Base-by-base conservation (phyloP, 2,329 filamentous ascomycete species). In the Alternaria sp. region DNA sequence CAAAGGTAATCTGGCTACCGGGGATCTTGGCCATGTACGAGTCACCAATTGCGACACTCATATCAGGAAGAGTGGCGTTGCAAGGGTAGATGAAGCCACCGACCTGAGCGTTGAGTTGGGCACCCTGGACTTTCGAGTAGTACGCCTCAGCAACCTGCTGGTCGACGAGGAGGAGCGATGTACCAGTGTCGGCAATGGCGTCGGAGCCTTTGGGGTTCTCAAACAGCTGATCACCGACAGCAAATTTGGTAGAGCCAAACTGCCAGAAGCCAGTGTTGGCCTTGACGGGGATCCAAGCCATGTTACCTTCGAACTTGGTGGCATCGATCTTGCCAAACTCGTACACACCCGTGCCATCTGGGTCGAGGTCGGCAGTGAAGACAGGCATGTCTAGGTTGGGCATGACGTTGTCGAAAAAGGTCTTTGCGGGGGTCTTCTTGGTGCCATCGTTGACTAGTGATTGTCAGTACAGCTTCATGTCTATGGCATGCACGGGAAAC, bases 371-470 rank as follows among this genome's bases (percentile, higher is more conserved):
- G 24, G 88, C 89, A 0, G 90, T 91, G 78, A 93, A 90, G 39
- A 93, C 78, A 0, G 89, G 89, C 75, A 85, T 78, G 26, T 85
- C 82, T 24, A 92, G 84, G 17, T 80, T 75, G n/a, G 75, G 63
- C 75, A 85, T 84, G 65, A 90, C 80, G 72, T 90, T 92, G 70
- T 90, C 88, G 72, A 92, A 91, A 76, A 91, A 92, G 10, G 89
- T 92, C 77, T 87, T 88, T 65, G 90, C 87, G 62, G 81, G 79
- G 14, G 81, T 78, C 0, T 89, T 88, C 71, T 82, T 72, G 58
- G 90, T 84, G 24, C 73, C 74, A 26, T 75, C 69, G 56, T 75
- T 74, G 54, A 76, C 70, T 66, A 31, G 36, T 10, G 5, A 10
- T 36, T 21, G 44, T 63, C 28, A 62, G 55, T 53, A 31, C 45